These are phyloP conservation scores for Podospora pseudopauciseta DNA, from an alignment of 495 filamentous ascomycete species.

Conservation along the genomic window DNA sequence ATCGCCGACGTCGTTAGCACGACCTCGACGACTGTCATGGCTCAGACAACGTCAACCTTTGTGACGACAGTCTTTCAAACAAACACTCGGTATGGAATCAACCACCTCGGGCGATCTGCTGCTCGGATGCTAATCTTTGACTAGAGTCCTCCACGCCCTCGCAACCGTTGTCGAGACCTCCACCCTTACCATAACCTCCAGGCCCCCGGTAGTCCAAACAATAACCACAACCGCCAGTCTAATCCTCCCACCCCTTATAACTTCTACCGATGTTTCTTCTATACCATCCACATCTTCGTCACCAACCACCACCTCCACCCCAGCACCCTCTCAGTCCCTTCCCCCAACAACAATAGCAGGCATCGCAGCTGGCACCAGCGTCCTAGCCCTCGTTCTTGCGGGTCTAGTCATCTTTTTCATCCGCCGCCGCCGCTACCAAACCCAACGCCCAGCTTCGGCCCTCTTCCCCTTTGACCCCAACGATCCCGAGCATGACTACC, in stretches of 20 bases:
- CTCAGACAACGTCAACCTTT: constrained; percentile 21
- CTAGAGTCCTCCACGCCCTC: constrained; percentile 27
- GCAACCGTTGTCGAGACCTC: constrained; percentile 29
- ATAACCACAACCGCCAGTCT: constrained; percentile 25
- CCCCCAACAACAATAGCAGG: constrained; percentile 29
- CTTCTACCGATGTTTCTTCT: constrained; percentile 5
- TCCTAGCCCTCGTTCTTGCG: constrained; percentile 19
- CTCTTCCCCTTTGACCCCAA: constrained; percentile 10
- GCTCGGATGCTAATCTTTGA: not conserved
- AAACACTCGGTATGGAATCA: constrained; percentile 20
- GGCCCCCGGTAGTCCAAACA: constrained; percentile 17
- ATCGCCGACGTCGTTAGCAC: constrained; percentile 20
- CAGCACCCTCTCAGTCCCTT: constrained; percentile 7
- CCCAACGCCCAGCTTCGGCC: not conserved
- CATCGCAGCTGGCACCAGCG: constrained; percentile 24
- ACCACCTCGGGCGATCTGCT: not conserved
- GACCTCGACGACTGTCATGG: constrained; percentile 20
- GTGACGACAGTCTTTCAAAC: constrained; percentile 26
- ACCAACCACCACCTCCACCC: constrained; percentile 5
- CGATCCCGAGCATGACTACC: not conserved
- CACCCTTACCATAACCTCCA: constrained; percentile 30
- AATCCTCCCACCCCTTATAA: constrained; percentile 7
- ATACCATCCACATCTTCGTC: constrained; percentile 1
- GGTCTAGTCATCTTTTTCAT: constrained; percentile 23
- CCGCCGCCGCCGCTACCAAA: constrained; percentile 18